These are phyloP conservation scores for Hypsizygus marmoreus DNA, from an alignment of 768 basidiomycete species.

Conservation along the genomic window DNA sequence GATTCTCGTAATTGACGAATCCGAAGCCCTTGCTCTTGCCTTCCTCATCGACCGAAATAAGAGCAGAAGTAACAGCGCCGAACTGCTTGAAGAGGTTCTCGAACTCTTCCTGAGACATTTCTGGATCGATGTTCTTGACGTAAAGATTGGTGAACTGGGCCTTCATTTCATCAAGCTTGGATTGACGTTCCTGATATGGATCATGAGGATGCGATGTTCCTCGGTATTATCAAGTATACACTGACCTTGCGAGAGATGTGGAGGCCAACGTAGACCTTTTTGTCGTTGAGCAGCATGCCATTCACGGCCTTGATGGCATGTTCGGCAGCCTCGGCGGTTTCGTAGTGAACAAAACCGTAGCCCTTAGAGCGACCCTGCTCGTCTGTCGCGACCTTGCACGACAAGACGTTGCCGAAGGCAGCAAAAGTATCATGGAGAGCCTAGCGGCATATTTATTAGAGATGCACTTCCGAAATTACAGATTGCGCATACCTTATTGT, in stretches of 20 bases:
- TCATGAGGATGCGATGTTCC: not conserved
- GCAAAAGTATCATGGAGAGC: slow-evolving; percentile 99
- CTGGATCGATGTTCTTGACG: slow-evolving; percentile 92
- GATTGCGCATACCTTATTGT: slow-evolving; percentile 80
- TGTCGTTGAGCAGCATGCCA: slow-evolving; percentile 99
- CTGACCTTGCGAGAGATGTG: slow-evolving; percentile 94
- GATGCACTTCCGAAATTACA: not conserved
- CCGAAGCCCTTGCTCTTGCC: slow-evolving; percentile 97
- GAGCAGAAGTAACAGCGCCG: slow-evolving; percentile 87
- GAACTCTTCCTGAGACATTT: slow-evolving; percentile 86
- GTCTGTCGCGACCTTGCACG: slow-evolving; percentile 98
- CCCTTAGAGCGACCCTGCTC: slow-evolving; percentile 95
- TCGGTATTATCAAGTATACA: not conserved
- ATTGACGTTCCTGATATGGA: slow-evolving; percentile 79
- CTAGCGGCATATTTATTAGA: slow-evolving; percentile 36
- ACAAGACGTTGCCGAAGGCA: slow-evolving; percentile 97
- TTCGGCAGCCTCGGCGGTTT: slow-evolving; percentile 95
- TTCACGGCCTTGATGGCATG: slow-evolving; percentile 98
- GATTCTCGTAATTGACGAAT: slow-evolving; percentile 94
- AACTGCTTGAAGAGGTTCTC: slow-evolving; percentile 73
- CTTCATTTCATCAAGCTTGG: slow-evolving; percentile 97
- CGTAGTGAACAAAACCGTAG: slow-evolving; percentile 99
- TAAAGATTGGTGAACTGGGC: slow-evolving; percentile 98
- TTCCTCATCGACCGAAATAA: slow-evolving; percentile 80
- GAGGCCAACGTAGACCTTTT: slow-evolving; percentile 97